A percentile compares a stretch with the other conserved stretches of the same genome.
These are phyloP conservation scores for Erysimum pusillum DNA, from an alignment of 441 rosid species.

Conservation along the genomic window DNA sequence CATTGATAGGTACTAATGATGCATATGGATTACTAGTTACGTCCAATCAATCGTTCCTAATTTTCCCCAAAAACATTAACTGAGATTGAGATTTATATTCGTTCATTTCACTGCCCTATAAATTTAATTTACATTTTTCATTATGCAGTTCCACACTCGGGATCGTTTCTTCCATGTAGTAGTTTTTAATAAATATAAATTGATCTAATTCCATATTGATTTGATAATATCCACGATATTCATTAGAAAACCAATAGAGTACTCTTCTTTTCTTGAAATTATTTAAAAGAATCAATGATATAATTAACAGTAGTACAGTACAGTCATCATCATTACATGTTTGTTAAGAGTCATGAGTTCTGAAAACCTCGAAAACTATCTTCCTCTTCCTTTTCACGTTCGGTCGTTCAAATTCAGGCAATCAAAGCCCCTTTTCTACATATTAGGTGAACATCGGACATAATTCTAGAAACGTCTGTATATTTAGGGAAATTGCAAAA, in stretches of 20 bases:
- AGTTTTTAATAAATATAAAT: not conserved
- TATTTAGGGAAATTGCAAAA: not conserved
- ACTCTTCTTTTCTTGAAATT: not conserved
- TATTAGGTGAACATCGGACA: not conserved
- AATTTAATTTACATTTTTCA: too few species aligned
- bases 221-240: not conserved
- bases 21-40: not conserved
- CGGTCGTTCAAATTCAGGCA: slow-evolving; percentile 17
- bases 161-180: too few species aligned
- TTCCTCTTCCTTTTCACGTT: slow-evolving; percentile 25
- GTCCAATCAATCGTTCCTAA: not conserved
- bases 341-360: slow-evolving; percentile 40
- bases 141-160: too few species aligned
- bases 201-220: not conserved
- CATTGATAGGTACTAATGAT: too few species aligned
- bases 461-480: not conserved
- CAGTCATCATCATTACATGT: slow-evolving; percentile 38
- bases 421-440: slow-evolving; percentile 3
- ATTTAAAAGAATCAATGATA: not conserved
- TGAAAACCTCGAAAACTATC: slow-evolving; percentile 26
- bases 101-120: too few species aligned
- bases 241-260: not conserved
- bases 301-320: not conserved
- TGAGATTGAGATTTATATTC: too few species aligned
- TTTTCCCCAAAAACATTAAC: too few species aligned